phyloP scores from a whole-genome alignment of 768 basidiomycete genomes.

The Macrolepiota albuminosa region DNA sequence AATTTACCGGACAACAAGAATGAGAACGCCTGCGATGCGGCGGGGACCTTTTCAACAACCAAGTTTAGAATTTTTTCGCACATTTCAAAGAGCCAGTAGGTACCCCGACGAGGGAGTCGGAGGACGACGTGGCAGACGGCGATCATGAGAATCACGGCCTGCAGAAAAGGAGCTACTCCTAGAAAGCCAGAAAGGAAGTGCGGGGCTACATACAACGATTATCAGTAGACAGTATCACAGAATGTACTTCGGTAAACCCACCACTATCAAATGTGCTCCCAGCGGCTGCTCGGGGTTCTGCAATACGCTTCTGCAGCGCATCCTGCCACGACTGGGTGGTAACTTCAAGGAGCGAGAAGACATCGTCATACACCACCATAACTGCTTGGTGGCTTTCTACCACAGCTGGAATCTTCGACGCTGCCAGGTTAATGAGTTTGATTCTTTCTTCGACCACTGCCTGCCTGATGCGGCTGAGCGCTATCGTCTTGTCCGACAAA shows the following conservation, averaged over 20 bases:
- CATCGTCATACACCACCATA: neutral
- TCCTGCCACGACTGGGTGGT: neutral
- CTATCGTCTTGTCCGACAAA: neutral
- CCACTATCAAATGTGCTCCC: neutral
- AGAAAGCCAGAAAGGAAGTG: neutral
- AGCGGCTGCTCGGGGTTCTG: neutral
- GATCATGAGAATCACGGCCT: neutral
- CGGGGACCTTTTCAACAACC: neutral
- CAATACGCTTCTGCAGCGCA: neutral
- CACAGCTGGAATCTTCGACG: neutral
- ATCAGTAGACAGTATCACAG: neutral
- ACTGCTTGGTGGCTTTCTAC: neutral
- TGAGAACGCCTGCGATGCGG: neutral
- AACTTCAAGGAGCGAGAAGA: neutral
- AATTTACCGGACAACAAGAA: neutral
- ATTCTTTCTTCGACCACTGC: neutral
- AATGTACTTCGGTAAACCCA: neutral
- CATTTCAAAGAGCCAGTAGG: slow-evolving; percentile 1
- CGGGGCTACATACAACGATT: neutral
- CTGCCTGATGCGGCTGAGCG: neutral
- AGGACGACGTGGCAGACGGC: neutral
- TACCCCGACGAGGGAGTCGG: neutral
- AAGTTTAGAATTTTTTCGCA: neutral
- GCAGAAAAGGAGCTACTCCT: neutral
- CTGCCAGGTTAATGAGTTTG: neutral